Conservation (phyloP, 129 eudicot species). For the Dittrichia graveolens region DNA sequence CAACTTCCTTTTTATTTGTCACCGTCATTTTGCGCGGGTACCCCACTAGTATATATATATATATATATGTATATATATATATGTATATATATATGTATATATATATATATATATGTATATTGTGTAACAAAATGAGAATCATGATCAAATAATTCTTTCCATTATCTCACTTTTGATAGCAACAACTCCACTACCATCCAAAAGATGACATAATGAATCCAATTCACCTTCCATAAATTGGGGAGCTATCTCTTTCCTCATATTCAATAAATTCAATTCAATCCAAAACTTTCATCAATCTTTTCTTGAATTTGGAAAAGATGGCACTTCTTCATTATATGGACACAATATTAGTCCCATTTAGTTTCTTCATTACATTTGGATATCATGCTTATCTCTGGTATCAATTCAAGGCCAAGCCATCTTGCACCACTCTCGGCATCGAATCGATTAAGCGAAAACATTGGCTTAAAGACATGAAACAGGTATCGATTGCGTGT, state of each 20-base stretch:
- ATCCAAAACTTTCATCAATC: not conserved
- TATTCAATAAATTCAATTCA: slow-evolving; percentile 26
- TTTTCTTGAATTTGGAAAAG: slow-evolving; percentile 4
- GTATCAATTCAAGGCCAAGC: slow-evolving; percentile 65
- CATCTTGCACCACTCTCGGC: slow-evolving; percentile 67
- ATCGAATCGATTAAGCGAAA: slow-evolving; percentile 58
- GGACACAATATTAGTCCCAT: slow-evolving; percentile 76
- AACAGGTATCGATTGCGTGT: slow-evolving; percentile 39
- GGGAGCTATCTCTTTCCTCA: slow-evolving; percentile 18
- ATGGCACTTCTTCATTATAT: slow-evolving; percentile 47
- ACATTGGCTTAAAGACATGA: slow-evolving; percentile 60
- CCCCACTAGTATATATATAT: too few species aligned
- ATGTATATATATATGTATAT: too few species aligned
- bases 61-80: too few species aligned
- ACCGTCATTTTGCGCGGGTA: too few species aligned
- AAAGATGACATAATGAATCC: slow-evolving; percentile 32
- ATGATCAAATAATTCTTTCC: slow-evolving; percentile 19
- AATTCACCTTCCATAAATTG: slow-evolving; percentile 38
- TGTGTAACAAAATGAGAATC: not conserved
- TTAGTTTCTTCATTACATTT: slow-evolving; percentile 70
- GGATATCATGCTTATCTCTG: slow-evolving; percentile 92
- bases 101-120: too few species aligned
- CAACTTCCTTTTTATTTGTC: too few species aligned
- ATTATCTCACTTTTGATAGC: slow-evolving; percentile 26
- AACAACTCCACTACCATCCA: slow-evolving; percentile 36